These are phyloP conservation scores for Eucommia ulmoides DNA, from an alignment of 257 asterid genomes.

Conservation along the genomic window DNA sequence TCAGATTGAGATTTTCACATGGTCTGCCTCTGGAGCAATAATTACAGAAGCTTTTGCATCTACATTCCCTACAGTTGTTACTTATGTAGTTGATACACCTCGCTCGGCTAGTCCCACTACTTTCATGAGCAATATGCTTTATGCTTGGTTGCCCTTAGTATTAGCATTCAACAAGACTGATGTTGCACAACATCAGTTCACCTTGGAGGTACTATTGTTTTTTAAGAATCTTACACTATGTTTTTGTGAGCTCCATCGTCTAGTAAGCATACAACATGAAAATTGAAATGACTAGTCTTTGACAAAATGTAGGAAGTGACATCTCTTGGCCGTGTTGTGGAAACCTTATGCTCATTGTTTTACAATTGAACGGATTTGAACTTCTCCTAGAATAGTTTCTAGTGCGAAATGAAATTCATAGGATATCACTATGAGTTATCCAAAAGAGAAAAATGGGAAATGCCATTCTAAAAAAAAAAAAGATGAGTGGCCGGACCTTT, in stretches of 20 bases:
- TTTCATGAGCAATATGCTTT: constrained; percentile 97
- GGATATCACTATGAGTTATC: no score
- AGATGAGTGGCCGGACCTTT: no score
- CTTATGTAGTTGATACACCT: constrained; percentile 91
- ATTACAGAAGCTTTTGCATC: constrained; percentile 97
- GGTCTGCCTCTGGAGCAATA: constrained; percentile 98
- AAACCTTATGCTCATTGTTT: no score
- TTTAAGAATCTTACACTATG: background rate
- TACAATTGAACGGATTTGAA: no score
- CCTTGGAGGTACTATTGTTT: constrained; percentile 60
- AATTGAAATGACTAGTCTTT: no score
- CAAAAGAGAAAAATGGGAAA: no score
- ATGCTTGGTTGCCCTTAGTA: constrained; percentile 85
- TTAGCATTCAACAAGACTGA: constrained; percentile 90
- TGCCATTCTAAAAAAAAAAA: no score
- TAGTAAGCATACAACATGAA: background rate
- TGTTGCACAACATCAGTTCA: constrained; percentile 85
- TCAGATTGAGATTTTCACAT: constrained; percentile 90
- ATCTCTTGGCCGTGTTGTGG: no score
- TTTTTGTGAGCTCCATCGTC: background rate
- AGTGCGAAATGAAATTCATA: no score
- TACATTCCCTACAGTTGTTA: constrained; percentile 84
- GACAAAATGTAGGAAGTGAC: no score
- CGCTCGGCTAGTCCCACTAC: constrained; percentile 82
- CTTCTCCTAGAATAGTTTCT: no score